These are phyloP conservation scores for Suillus tomentosus DNA, from an alignment of 768 basidiomycete genomes.

Conservation along the genomic window DNA sequence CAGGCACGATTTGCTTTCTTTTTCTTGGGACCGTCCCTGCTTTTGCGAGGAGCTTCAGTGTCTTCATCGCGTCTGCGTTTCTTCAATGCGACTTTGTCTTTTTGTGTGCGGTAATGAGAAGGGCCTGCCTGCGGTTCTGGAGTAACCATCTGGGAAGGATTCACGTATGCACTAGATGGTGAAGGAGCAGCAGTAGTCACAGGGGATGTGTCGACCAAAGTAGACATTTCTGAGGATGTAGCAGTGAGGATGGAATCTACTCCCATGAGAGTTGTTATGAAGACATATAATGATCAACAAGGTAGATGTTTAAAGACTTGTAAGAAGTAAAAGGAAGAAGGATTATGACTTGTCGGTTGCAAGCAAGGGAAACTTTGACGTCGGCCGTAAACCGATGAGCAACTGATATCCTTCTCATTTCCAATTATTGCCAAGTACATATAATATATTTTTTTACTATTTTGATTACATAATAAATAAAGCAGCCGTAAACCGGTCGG, in stretches of 20 bases:
- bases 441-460: constrained; percentile 6
- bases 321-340: neutral
- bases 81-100: constrained; percentile 41
- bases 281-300: constrained; percentile 15
- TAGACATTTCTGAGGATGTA: constrained; percentile 14
- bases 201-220: constrained; percentile 13
- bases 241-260: constrained; percentile 8
- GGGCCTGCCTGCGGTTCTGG: constrained; percentile 40
- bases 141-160: constrained; percentile 42
- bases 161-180: constrained; percentile 37
- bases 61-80: constrained; percentile 69
- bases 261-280: constrained; percentile 16
- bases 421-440: neutral
- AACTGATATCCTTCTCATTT: constrained; percentile 14
- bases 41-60: constrained; percentile 59
- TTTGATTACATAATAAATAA: constrained; percentile 13
- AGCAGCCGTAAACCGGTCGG: constrained; percentile 8
- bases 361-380: constrained; percentile 17
- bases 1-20: constrained; percentile 95
- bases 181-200: constrained; percentile 18
- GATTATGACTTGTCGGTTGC: neutral
- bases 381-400: constrained; percentile 25
- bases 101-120: constrained; percentile 25
- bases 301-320: neutral
- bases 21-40: constrained; percentile 83